These are phyloP conservation scores for Setomelanomma holmii DNA, from an alignment of 2,329 filamentous ascomycete species.

Conservation along the genomic window DNA sequence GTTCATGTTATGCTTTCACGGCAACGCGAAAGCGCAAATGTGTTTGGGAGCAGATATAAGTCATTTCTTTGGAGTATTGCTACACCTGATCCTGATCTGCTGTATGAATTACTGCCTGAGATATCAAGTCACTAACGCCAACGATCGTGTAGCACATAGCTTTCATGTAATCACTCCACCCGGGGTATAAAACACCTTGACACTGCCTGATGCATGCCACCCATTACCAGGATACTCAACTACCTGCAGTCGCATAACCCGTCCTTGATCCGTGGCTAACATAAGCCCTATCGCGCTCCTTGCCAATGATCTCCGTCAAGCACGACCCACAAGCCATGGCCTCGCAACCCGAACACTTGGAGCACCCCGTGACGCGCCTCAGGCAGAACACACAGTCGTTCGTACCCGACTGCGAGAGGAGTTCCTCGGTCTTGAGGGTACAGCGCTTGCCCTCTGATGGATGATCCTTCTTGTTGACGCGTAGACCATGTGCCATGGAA, in stretches of 20 bases:
- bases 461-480: constrained; percentile 15
- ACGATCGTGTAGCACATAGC: no score
- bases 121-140: no score
- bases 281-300: constrained; percentile 5
- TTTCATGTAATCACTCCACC: no score
- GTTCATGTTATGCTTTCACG: no score
- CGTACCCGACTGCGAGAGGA: constrained; percentile 6
- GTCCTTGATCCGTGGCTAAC: background rate
- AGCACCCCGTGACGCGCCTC: background rate
- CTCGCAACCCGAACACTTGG: constrained; percentile 18
- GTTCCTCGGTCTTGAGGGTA: background rate
- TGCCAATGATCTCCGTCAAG: background rate
- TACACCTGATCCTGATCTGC: no score
- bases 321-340: constrained; percentile 20
- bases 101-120: no score
- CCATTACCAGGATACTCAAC: no score
- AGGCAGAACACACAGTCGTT: constrained; percentile 22
- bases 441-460: constrained; percentile 9
- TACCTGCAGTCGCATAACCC: constrained; percentile 3
- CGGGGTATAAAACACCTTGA: no score
- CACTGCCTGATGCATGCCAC: no score
- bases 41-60: no score
- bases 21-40: no score
- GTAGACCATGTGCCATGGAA: constrained; percentile 9
- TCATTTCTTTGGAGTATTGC: no score